phyloP scores from a whole-genome alignment of 2,329 filamentous ascomycete species.

The Cordyceps cateniannulata region DNA sequence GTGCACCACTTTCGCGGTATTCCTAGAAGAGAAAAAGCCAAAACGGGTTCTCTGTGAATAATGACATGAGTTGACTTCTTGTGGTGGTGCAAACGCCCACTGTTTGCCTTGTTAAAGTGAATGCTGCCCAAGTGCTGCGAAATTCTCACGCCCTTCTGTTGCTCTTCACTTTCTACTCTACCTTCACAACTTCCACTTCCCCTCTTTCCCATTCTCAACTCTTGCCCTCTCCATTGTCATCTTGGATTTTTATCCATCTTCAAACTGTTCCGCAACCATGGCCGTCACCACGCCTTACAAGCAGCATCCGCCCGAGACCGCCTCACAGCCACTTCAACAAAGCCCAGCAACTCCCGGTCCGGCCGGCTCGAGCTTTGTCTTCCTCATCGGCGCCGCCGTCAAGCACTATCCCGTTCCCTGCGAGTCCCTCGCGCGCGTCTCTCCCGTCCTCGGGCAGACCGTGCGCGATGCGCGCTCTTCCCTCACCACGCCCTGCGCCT shows the following conservation, averaged over 20 bases:
- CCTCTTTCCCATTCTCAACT: neutral
- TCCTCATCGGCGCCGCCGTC: neutral
- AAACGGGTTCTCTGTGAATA: too few relatives aligned
- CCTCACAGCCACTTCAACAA: too few relatives aligned
- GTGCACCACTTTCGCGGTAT: neutral
- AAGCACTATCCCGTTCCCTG: neutral
- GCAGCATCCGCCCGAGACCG: too few relatives aligned
- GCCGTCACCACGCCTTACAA: neutral
- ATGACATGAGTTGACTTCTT: neutral
- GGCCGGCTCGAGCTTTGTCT: neutral
- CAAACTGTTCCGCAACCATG: neutral
- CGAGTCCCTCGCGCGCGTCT: neutral
- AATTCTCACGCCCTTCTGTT: neutral
- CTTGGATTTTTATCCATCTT: neutral
- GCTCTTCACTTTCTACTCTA: neutral
- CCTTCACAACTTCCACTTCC: neutral
- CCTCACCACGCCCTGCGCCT: conserved; percentile 2
- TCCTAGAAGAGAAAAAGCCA: neutral
- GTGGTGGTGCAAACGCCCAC: neutral
- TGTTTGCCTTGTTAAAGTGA: neutral
- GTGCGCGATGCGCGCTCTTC: neutral
- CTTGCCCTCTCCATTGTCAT: neutral
- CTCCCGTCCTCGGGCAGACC: neutral
- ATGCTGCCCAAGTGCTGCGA: neutral
- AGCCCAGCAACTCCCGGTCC: too few relatives aligned